Base-by-base conservation (phyloP, 1,284 basidiomycete genomes). In the Naganishia sp. region DNA sequence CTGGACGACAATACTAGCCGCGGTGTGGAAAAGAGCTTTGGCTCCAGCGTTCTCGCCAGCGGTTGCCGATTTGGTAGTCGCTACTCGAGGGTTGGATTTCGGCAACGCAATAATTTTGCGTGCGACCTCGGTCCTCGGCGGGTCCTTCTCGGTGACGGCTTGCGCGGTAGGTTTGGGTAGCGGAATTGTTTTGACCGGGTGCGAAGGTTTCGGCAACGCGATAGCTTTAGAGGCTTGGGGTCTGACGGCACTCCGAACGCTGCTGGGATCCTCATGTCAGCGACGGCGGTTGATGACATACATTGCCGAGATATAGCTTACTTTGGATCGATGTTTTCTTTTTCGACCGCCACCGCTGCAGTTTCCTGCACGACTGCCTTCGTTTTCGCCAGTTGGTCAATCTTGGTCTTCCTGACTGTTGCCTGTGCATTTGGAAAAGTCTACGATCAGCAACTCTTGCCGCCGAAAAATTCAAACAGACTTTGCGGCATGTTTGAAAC, bases 11-110 rank as follows among this genome's bases (percentile, higher is more conserved):
- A 61, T 25, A 36, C 59, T 61, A 9, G 59, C 59, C 13, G 48
- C 59, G 13, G 59, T 61, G 10, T 46, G 59, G 48, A 61, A 61
- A 16, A 61, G 48, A 28, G 23, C 59, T 43, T 61, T 50, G 36
- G 15, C 2, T 16, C n/a, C 39, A 9, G 23, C 25, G 2, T 21
- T 48, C 16, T 61, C 43, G n/a, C 16, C 48, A 3, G 36, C 1
- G 36, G 18, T 36, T 18, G 44, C 13, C 33, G 18, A 3, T 39
- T 50, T 61, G 36, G 36, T 13, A 0, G 36, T 13, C 36, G 3
- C 36, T 7, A 7, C 36, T 39, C 36, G 36, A 6, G 59, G 36
- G n/a, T 61, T 61, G 21, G 33, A 52, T 23, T 43, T 61, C 11
- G 59, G 59, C 42, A 61, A 23, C 48, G 59, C 48, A 16, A 61